A percentile compares a stretch with the other conserved stretches of the same genome.
These are phyloP conservation scores for Ceratobasidium theobromae DNA, from an alignment of 1,284 basidiomycete species.

Conservation along the genomic window DNA sequence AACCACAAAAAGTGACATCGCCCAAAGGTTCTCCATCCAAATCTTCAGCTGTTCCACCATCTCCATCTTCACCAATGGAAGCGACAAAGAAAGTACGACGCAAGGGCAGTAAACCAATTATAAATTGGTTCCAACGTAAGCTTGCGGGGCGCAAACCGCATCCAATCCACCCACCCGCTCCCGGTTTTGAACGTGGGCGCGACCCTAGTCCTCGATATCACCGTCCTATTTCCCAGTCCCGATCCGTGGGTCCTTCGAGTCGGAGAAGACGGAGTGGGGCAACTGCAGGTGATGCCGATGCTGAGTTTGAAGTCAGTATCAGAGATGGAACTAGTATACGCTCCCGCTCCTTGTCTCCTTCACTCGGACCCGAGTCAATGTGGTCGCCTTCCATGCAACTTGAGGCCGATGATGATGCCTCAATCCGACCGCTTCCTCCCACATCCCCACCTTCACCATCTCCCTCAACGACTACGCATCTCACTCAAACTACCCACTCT, in stretches of 20 bases:
- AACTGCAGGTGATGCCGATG: slow-evolving; percentile 32
- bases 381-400: slow-evolving; percentile 72
- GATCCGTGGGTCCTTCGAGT: slow-evolving; percentile 39
- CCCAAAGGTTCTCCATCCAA: slow-evolving; percentile 23
- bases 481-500: slow-evolving; percentile 63
- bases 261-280: slow-evolving; percentile 38
- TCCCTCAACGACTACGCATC: slow-evolving; percentile 71
- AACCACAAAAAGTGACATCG: slow-evolving; percentile 4
- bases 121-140: slow-evolving; percentile 90
- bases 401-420: slow-evolving; percentile 89
- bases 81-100: slow-evolving; percentile 33
- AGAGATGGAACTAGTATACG: slow-evolving; percentile 40
- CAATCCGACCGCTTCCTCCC: slow-evolving; percentile 81
- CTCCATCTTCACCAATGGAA: background rate
- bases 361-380: slow-evolving; percentile 48
- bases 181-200: slow-evolving; percentile 22
- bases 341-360: slow-evolving; percentile 35
- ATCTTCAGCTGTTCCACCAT: background rate
- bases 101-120: slow-evolving; percentile 70
- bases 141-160: slow-evolving; percentile 53
- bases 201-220: slow-evolving; percentile 39
- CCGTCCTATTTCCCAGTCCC: slow-evolving; percentile 44
- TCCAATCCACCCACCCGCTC: background rate
- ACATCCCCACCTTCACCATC: slow-evolving; percentile 81
- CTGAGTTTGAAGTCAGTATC: slow-evolving; percentile 44